Evolutionary conservation across 2,329 filamentous ascomycete genomes (phyloP).

Genomic region (Cytospora piceae): DNA sequence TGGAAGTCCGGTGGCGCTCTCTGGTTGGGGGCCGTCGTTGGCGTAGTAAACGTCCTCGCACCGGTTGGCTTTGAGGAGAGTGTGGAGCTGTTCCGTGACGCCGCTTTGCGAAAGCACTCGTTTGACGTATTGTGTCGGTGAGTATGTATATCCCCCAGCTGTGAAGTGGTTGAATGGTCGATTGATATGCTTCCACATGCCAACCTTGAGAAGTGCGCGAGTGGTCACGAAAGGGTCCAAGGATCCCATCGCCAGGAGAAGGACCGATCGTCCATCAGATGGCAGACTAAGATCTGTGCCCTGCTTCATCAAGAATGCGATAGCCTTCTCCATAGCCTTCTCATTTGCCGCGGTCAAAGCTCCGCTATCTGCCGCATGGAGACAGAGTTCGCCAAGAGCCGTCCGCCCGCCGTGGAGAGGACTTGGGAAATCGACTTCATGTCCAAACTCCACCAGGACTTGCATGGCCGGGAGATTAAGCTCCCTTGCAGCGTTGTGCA

Average conservation of each 20-base stretch:
- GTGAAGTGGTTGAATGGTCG: conserved; percentile 60
- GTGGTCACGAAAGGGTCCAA: conserved; percentile 58
- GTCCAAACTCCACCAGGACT: conserved; percentile 60
- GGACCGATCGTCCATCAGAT: conserved; percentile 59
- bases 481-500: conserved; percentile 66
- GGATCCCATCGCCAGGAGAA: conserved; percentile 64
- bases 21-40: conserved; percentile 56
- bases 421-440: conserved; percentile 68
- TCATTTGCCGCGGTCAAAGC: conserved; percentile 52
- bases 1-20: conserved; percentile 56
- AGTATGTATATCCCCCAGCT: conserved; percentile 60
- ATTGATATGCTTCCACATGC: conserved; percentile 68
- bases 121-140: conserved; percentile 64
- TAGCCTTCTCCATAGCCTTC: conserved; percentile 60
- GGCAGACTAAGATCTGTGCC: conserved; percentile 60
- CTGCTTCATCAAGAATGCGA: conserved; percentile 59
- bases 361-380: conserved; percentile 54
- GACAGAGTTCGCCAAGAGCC: conserved; percentile 66
- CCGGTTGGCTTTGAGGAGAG: conserved; percentile 56
- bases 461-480: conserved; percentile 61
- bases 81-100: conserved; percentile 45
- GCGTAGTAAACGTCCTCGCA: conserved; percentile 59
- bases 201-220: conserved; percentile 62
- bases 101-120: conserved; percentile 49
- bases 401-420: conserved; percentile 64